phyloP scores from a whole-genome alignment of 345 rosid species.

The Lepidium sativum region DNA sequence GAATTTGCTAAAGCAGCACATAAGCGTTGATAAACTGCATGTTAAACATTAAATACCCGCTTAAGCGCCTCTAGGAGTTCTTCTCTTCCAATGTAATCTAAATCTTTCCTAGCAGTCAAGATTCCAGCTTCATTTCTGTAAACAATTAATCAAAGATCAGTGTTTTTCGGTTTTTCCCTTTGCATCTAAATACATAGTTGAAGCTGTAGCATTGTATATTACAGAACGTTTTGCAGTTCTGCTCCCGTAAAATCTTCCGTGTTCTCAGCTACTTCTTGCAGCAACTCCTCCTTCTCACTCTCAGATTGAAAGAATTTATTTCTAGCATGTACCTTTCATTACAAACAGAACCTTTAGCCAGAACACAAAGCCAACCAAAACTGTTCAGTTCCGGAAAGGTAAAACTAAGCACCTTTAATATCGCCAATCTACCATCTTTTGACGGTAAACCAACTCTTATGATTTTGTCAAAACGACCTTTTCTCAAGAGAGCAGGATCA shows the following conservation, averaged over 20 bases:
- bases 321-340: constrained; percentile 82
- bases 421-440: constrained; percentile 85
- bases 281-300: constrained; percentile 59
- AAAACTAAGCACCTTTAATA: constrained; percentile 51
- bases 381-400: not conserved
- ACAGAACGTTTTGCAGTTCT: constrained; percentile 96
- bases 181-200: not conserved
- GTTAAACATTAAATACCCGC: constrained; percentile 42
- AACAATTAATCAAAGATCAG: constrained; percentile 27
- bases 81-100: constrained; percentile 75
- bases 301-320: constrained; percentile 82
- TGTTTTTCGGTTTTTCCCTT: not conserved
- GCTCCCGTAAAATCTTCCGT: constrained; percentile 94
- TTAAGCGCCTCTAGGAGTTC: constrained; percentile 92
- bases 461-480: constrained; percentile 96
- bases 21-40: not conserved
- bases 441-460: constrained; percentile 95
- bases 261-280: constrained; percentile 73
- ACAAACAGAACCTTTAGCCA: constrained; percentile 8
- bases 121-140: constrained; percentile 96
- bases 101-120: constrained; percentile 92
- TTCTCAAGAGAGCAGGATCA: constrained; percentile 93
- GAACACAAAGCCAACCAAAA: constrained; percentile 3
- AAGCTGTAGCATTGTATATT: constrained; percentile 4
- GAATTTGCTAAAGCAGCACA: not conserved